Percentiles rank a stretch among this genome's conserved stretches.
Evolutionary conservation across 306 rosid species (phyloP).

Genomic region (Glycyrrhiza uralensis): DNA sequence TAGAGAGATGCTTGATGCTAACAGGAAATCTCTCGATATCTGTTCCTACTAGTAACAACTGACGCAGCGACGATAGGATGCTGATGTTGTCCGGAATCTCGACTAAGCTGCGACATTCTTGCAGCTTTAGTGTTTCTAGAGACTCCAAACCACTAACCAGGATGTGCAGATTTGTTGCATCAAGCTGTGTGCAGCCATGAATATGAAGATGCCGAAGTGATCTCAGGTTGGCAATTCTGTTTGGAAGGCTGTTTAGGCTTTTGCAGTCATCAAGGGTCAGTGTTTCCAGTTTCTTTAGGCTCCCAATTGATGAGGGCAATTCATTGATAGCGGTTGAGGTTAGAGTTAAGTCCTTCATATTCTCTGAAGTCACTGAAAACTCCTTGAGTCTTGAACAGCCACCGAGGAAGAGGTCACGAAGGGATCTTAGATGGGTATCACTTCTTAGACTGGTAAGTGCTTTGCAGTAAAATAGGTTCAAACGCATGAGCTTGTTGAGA

Average conservation of each 20-base stretch:
- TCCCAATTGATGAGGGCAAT: constrained; percentile 23
- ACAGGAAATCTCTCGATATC: background rate
- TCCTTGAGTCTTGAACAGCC: background rate
- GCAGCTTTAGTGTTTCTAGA: background rate
- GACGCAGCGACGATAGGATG: background rate
- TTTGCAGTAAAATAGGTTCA: constrained; percentile 7
- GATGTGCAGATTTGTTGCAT: constrained; percentile 13
- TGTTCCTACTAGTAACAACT: background rate
- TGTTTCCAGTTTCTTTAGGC: background rate
- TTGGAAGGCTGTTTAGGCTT: constrained; percentile 11
- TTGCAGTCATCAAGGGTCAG: constrained; percentile 9
- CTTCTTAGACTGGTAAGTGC: constrained; percentile 15
- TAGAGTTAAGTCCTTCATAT: background rate
- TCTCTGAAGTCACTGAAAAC: constrained; percentile 1
- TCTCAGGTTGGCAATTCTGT: background rate
- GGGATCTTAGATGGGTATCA: background rate
- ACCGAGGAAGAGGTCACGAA: background rate
- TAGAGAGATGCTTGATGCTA: constrained; percentile 1
- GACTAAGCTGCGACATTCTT: background rate
- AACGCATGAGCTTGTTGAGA: background rate
- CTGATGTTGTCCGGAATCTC: constrained; percentile 9
- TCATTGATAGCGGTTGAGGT: background rate
- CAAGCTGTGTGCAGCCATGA: constrained; percentile 21
- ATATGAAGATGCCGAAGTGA: background rate
- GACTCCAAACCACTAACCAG: background rate